A percentile compares a stretch with the other conserved stretches of the same genome.
These are phyloP conservation scores for Suillus discolor DNA, from an alignment of 768 basidiomycete species.

Conservation along the genomic window DNA sequence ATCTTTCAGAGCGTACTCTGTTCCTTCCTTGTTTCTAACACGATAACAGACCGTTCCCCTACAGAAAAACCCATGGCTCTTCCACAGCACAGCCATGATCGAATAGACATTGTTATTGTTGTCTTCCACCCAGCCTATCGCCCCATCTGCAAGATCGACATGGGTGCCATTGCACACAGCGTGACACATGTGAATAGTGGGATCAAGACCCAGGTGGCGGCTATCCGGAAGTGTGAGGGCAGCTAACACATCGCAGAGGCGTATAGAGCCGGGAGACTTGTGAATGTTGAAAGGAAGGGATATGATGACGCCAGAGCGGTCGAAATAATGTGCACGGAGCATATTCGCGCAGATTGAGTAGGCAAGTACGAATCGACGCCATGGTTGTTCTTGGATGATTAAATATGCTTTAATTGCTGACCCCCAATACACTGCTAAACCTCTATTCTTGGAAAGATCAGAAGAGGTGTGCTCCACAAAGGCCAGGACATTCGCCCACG, in stretches of 20 bases:
- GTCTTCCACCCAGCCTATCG: background rate
- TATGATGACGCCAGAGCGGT: background rate
- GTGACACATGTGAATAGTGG: background rate
- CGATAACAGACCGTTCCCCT: background rate
- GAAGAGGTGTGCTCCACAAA: background rate
- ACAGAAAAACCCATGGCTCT: background rate
- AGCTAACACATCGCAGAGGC: background rate
- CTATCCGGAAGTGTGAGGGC: background rate
- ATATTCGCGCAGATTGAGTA: background rate
- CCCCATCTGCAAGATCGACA: background rate
- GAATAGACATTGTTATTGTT: background rate
- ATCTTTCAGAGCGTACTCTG: background rate
- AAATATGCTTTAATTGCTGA: background rate
- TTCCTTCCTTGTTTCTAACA: background rate
- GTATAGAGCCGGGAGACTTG: no score
- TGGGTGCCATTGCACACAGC: background rate
- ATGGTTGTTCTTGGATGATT: background rate
- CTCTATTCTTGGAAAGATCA: background rate
- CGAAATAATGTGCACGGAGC: background rate
- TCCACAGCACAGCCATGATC: background rate
- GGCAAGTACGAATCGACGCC: background rate
- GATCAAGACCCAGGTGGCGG: background rate
- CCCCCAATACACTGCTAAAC: background rate
- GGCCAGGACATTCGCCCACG: background rate
- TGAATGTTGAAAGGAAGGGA: background rate